These are phyloP conservation scores for Ophiostoma novo-ulmi DNA, from an alignment of 2,329 filamentous ascomycete species.

Conservation along the genomic window DNA sequence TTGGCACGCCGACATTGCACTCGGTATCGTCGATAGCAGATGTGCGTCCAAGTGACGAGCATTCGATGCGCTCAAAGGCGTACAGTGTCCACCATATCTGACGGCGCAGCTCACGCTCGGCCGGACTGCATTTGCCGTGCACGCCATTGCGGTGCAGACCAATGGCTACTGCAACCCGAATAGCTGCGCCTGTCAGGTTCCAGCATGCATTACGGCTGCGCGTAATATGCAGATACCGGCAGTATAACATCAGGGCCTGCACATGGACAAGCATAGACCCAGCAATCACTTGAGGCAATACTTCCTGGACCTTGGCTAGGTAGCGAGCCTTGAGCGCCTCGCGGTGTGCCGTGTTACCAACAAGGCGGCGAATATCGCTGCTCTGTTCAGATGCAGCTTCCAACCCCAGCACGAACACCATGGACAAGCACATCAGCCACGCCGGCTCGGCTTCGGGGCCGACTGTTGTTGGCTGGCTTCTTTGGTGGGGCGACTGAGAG, in stretches of 20 bases:
- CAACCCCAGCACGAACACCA: conserved; percentile 28
- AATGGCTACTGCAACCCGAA: conserved; percentile 27
- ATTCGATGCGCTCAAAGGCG: conserved; percentile 34
- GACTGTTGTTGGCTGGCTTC: neutral
- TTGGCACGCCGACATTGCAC: conserved; percentile 31
- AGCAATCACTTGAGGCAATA: conserved; percentile 25
- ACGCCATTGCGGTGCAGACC: conserved; percentile 27
- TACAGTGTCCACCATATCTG: conserved; percentile 35
- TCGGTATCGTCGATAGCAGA: conserved; percentile 33
- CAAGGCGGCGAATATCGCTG: conserved; percentile 15
- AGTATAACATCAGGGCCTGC: conserved; percentile 28
- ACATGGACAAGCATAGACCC: conserved; percentile 26
- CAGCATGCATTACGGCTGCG: conserved; percentile 27
- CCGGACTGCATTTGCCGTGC: conserved; percentile 31
- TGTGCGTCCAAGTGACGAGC: conserved; percentile 33
- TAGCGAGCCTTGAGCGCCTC: conserved; percentile 22
- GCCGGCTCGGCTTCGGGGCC: conserved; percentile 24
- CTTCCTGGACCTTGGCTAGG: conserved; percentile 22
- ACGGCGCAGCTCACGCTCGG: conserved; percentile 32
- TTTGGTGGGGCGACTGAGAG: neutral
- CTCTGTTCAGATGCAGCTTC: conserved; percentile 22
- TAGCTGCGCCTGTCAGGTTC: conserved; percentile 27
- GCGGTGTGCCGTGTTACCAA: conserved; percentile 18
- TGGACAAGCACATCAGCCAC: conserved; percentile 28
- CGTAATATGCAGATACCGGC: conserved; percentile 27